These are phyloP conservation scores for Colletotrichum paranaense DNA, from an alignment of 2,329 filamentous ascomycete species.

Conservation along the genomic window DNA sequence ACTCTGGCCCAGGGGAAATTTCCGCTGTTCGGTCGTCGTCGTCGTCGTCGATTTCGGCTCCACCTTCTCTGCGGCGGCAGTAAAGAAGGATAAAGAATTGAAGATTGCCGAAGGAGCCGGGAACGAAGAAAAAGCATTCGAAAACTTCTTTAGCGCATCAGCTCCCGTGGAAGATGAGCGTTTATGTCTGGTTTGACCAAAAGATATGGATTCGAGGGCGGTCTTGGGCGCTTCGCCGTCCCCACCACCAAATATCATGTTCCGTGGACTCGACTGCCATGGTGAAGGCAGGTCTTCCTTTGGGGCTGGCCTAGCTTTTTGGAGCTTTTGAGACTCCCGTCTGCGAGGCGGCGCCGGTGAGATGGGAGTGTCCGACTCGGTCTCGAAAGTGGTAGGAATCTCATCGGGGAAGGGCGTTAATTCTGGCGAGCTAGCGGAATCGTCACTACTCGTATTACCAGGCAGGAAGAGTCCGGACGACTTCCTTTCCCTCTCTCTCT, in stretches of 20 bases:
- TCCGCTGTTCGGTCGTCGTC: background rate
- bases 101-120: constrained; percentile 33
- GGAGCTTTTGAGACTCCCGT: constrained; percentile 26
- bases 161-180: constrained; percentile 67
- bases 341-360: constrained; percentile 17
- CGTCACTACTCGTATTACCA: constrained; percentile 21
- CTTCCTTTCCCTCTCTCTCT: constrained; percentile 49
- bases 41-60: constrained; percentile 4
- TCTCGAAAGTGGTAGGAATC: constrained; percentile 28
- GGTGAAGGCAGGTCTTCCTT: constrained; percentile 43
- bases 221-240: constrained; percentile 43
- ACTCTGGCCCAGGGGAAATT: background rate
- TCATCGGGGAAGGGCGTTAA: constrained; percentile 33
- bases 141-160: constrained; percentile 67
- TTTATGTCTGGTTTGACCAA: constrained; percentile 57
- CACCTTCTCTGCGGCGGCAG: constrained; percentile 29
- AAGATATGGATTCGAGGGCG: constrained; percentile 55
- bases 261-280: constrained; percentile 56
- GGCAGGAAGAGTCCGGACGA: constrained; percentile 48
- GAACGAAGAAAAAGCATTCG: constrained; percentile 67
- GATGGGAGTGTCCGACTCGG: constrained; percentile 25
- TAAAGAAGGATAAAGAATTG: constrained; percentile 35
- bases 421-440: constrained; percentile 33
- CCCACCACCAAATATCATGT: constrained; percentile 46
- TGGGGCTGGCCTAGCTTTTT: constrained; percentile 22